phyloP scores from a whole-genome alignment of 2,329 filamentous ascomycete species.

The Diaporthe caulivora region DNA sequence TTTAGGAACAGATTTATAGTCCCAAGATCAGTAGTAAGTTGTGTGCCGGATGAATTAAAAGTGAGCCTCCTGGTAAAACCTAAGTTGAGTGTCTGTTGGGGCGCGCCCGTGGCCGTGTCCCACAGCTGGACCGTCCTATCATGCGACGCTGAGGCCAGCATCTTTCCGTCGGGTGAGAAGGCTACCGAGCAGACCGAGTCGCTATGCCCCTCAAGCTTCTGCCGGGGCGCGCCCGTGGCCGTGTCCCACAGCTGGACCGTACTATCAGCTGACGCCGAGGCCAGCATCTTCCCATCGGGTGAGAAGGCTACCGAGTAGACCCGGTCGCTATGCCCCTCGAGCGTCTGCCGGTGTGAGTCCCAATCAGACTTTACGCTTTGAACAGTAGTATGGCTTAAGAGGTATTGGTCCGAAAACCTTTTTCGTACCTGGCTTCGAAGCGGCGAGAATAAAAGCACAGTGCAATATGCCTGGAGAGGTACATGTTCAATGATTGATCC shows the following conservation, averaged over 20 bases:
- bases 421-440: not conserved
- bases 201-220: conserved; percentile 42
- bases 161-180: conserved; percentile 23
- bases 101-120: conserved; percentile 21
- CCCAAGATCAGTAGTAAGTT: not conserved
- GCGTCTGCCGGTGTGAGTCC: conserved; percentile 39
- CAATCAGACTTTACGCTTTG: not conserved
- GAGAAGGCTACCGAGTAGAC: conserved; percentile 31
- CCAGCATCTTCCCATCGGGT: conserved; percentile 4
- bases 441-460: not conserved
- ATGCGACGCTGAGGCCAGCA: conserved; percentile 22
- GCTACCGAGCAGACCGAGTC: conserved; percentile 11
- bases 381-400: not conserved
- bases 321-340: conserved; percentile 40
- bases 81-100: not conserved
- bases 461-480: not conserved
- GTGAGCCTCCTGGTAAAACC: not conserved
- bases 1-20: not conserved
- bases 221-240: too few species aligned
- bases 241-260: too few species aligned
- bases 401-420: not conserved
- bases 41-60: not conserved
- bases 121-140: conserved; percentile 25
- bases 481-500: not conserved
- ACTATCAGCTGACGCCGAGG: conserved; percentile 24